Evolutionary conservation across 768 basidiomycete species (phyloP).

Genomic region (Xanthoconium purpureum): DNA sequence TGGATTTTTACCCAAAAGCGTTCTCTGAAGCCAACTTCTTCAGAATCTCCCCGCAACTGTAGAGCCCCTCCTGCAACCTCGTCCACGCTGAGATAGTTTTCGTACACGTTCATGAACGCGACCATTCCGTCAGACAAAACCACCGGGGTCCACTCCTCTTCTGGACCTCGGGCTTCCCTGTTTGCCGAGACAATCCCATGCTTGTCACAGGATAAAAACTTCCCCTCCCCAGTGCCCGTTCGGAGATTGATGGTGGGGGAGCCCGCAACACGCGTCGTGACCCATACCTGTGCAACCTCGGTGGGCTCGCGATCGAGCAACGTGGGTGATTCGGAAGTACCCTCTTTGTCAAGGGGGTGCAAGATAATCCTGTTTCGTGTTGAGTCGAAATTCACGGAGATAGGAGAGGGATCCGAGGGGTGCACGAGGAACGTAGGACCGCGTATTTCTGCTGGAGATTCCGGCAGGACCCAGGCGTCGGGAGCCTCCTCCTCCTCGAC

Average conservation of each 20-base stretch:
- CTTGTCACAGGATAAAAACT: slow-evolving; percentile 86
- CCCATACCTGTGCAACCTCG: slow-evolving; percentile 91
- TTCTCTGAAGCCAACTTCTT: slow-evolving; percentile 81
- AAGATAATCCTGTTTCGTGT: slow-evolving; percentile 73
- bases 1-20: slow-evolving; percentile 90
- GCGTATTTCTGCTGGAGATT: slow-evolving; percentile 67
- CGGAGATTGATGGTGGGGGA: slow-evolving; percentile 82
- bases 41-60: slow-evolving; percentile 78
- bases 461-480: slow-evolving; percentile 79
- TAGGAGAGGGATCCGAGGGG: slow-evolving; percentile 74
- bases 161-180: slow-evolving; percentile 85
- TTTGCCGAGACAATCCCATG: slow-evolving; percentile 82
- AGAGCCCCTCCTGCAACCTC: slow-evolving; percentile 82
- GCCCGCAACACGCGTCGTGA: slow-evolving; percentile 81
- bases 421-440: slow-evolving; percentile 87
- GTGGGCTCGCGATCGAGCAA: slow-evolving; percentile 68
- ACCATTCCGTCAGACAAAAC: slow-evolving; percentile 82
- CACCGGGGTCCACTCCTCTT: slow-evolving; percentile 92
- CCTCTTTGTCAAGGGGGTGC: slow-evolving; percentile 60
- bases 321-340: slow-evolving; percentile 39
- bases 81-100: slow-evolving; percentile 82
- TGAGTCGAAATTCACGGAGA: slow-evolving; percentile 74
- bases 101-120: slow-evolving; percentile 84
- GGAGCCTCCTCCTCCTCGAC: slow-evolving; percentile 60
- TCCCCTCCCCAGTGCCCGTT: slow-evolving; percentile 83